Conservation (phyloP, 1,139 yeast genomes). For the Barnettozyma hawaiiensis region DNA sequence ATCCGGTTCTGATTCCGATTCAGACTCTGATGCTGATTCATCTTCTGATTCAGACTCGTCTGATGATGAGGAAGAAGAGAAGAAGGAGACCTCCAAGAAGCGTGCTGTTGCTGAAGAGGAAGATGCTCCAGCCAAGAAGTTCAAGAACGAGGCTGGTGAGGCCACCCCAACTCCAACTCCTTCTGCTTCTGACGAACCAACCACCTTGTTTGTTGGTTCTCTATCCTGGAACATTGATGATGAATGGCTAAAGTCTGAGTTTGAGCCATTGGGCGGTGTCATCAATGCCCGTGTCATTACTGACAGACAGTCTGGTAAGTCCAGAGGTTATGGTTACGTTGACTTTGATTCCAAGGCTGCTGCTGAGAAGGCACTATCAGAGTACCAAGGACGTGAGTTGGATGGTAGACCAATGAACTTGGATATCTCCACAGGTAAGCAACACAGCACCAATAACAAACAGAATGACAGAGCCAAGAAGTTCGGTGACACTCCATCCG, state of each 20-base stretch:
- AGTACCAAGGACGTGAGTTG: slow-evolving; percentile 86
- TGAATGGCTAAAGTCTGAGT: slow-evolving; percentile 85
- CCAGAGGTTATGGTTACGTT: slow-evolving; percentile 97
- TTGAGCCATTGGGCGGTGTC: slow-evolving; percentile 79
- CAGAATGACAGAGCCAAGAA: slow-evolving; percentile 73
- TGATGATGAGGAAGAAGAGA: slow-evolving; percentile 19
- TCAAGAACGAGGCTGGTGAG: slow-evolving; percentile 25
- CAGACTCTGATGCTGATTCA: slow-evolving; percentile 21
- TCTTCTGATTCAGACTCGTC: slow-evolving; percentile 15
- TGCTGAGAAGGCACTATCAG: slow-evolving; percentile 86
- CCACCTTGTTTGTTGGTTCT: slow-evolving; percentile 93
- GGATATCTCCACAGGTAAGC: slow-evolving; percentile 86
- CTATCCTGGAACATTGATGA: slow-evolving; percentile 97
- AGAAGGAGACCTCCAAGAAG: slow-evolving; percentile 27
- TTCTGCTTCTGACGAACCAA: slow-evolving; percentile 48
- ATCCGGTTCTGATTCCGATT: slow-evolving; percentile 22
- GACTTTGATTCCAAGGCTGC: slow-evolving; percentile 72
- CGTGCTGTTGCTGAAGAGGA: slow-evolving; percentile 27
- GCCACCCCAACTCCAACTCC: slow-evolving; percentile 20
- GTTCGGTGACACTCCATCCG: slow-evolving; percentile 84
- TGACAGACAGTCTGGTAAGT: slow-evolving; percentile 88
- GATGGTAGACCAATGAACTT: slow-evolving; percentile 96
- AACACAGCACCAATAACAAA: slow-evolving; percentile 46
- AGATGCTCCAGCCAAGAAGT: slow-evolving; percentile 25
- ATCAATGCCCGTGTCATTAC: slow-evolving; percentile 84